Evolutionary conservation across 2,329 filamentous ascomycete species (phyloP).

Genomic region (Hirsutella rhossiliensis): DNA sequence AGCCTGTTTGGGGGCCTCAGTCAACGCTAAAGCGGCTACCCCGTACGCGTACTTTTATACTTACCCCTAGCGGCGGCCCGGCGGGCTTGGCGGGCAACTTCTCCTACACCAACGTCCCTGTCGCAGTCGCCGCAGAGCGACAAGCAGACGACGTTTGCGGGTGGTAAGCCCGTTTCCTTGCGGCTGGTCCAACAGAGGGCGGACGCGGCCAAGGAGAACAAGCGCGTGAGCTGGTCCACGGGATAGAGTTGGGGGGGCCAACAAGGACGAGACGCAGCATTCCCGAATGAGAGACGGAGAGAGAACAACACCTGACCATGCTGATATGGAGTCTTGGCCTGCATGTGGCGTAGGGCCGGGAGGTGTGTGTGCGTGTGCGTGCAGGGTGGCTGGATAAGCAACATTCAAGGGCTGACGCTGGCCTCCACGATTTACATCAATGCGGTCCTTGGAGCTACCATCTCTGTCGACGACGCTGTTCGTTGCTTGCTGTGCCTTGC

Average conservation of each 20-base stretch:
- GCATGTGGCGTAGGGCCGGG: not conserved
- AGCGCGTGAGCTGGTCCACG: constrained; percentile 51
- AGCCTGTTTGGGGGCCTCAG: constrained; percentile 49
- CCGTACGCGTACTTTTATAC: too few relatives aligned
- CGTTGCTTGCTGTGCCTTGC: too few relatives aligned
- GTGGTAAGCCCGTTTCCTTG: constrained; percentile 70
- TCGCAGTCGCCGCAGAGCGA: constrained; percentile 44
- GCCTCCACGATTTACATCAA: constrained; percentile 2
- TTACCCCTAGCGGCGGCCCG: constrained; percentile 38
- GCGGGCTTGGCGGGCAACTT: constrained; percentile 47
- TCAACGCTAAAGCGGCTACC: constrained; percentile 39
- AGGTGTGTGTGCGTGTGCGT: too few relatives aligned
- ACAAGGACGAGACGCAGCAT: constrained; percentile 35
- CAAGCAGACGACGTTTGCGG: constrained; percentile 45
- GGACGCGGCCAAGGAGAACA: constrained; percentile 38
- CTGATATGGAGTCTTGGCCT: not conserved
- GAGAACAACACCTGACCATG: not conserved
- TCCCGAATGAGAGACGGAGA: constrained; percentile 16
- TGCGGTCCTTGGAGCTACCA: too few relatives aligned
- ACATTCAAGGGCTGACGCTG: not conserved
- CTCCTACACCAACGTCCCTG: constrained; percentile 49
- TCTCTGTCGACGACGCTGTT: too few relatives aligned
- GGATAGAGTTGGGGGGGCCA: constrained; percentile 40
- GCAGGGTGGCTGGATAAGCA: constrained; percentile 1
- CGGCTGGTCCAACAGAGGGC: constrained; percentile 73